phyloP scores from a whole-genome alignment of 1,139 yeast genomes.

The Maudiozyma humilis region DNA sequence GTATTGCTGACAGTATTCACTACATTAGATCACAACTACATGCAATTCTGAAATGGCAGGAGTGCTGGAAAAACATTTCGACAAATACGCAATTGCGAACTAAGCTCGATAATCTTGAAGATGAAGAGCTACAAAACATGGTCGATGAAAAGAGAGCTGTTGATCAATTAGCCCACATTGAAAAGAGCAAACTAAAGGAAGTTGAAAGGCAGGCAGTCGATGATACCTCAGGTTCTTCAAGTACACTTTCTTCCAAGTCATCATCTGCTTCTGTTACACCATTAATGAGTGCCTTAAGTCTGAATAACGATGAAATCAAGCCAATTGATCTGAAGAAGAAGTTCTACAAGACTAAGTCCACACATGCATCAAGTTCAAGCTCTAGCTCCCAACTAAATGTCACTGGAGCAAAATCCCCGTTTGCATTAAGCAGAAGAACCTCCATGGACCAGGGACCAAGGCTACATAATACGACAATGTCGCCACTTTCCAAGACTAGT shows the following conservation, averaged over 20 bases:
- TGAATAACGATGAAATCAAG: constrained; percentile 5
- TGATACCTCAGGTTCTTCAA: background rate
- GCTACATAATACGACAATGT: constrained; percentile 3
- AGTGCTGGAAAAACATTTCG: constrained; percentile 22
- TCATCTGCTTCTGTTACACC: constrained; percentile 4
- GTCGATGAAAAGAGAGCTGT: constrained; percentile 23
- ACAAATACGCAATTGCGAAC: constrained; percentile 13
- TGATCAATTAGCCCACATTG: constrained; percentile 23
- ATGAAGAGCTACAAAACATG: constrained; percentile 18
- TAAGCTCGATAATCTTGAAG: constrained; percentile 11
- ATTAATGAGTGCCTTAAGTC: constrained; percentile 2
- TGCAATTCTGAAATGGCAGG: constrained; percentile 15
- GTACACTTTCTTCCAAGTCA: constrained; percentile 1
- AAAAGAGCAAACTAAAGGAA: constrained; percentile 9
- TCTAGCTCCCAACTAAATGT: background rate
- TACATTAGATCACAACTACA: constrained; percentile 12
- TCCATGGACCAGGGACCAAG: constrained; percentile 8
- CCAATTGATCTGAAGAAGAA: constrained; percentile 6
- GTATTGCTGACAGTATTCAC: constrained; percentile 3
- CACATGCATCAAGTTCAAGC: background rate
- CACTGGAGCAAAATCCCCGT: constrained; percentile 9
- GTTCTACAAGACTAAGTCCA: background rate
- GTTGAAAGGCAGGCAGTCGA: background rate
- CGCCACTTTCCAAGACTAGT: constrained; percentile 9
- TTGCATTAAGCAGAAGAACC: constrained; percentile 8